These are phyloP conservation scores for Sabuloglossum arenarium DNA, from an alignment of 495 filamentous ascomycete genomes.

Conservation along the genomic window DNA sequence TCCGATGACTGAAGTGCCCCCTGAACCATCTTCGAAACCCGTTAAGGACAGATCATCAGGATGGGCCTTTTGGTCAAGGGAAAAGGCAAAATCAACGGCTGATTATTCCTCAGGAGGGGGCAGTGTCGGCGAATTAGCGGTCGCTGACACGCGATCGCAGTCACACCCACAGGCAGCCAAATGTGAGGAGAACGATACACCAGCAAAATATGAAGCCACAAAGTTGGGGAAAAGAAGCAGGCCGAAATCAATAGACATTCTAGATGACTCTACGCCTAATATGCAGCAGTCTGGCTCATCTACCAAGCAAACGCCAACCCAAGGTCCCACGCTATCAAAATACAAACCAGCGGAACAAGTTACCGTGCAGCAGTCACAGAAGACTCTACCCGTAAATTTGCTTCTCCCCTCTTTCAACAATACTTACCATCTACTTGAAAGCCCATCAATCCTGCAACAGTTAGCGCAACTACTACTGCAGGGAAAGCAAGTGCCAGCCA, in stretches of 20 bases:
- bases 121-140: slow-evolving; percentile 44
- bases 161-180: slow-evolving; percentile 34
- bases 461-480: slow-evolving; percentile 45
- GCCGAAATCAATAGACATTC: not conserved
- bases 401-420: slow-evolving; percentile 45
- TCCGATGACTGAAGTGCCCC: slow-evolving; percentile 13
- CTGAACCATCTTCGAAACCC: slow-evolving; percentile 6
- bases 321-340: not conserved
- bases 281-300: not conserved
- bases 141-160: slow-evolving; percentile 45
- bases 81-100: slow-evolving; percentile 25
- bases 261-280: not conserved
- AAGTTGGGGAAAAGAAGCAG: slow-evolving; percentile 1
- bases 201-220: slow-evolving; percentile 10
- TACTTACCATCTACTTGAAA: slow-evolving; percentile 45
- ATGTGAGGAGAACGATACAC: slow-evolving; percentile 5
- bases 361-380: slow-evolving; percentile 25
- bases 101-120: slow-evolving; percentile 17
- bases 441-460: slow-evolving; percentile 49
- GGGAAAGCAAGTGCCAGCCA: slow-evolving; percentile 34
- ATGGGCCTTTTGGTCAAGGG: slow-evolving; percentile 75
- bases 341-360: slow-evolving; percentile 10
- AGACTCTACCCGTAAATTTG: slow-evolving; percentile 31
- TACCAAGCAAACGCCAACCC: not conserved
- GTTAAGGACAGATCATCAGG: slow-evolving; percentile 32